Percentiles rank a stretch among this genome's conserved stretches.
Evolutionary conservation across 2,329 filamentous ascomycete species (phyloP).

Genomic region (Exophiala sp.): DNA sequence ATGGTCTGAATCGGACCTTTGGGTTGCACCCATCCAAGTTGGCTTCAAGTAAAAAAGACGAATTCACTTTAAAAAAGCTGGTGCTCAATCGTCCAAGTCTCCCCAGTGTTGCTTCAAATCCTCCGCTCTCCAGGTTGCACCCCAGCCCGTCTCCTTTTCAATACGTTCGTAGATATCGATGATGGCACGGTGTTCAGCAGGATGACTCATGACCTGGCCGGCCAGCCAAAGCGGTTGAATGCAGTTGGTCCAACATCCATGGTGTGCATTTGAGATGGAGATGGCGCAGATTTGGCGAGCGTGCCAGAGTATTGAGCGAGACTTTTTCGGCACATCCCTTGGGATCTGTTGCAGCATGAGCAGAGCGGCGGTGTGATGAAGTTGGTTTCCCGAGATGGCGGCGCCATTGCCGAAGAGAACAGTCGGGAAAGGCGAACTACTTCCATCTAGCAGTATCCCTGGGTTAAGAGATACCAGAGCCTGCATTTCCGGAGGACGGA

Average conservation of each 20-base stretch:
- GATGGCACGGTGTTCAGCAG: conserved; percentile 37
- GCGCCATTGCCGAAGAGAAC: conserved; percentile 51
- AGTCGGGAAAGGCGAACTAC: conserved; percentile 45
- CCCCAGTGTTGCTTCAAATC: conserved; percentile 51
- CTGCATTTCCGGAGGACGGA: conserved; percentile 44
- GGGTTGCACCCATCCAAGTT: too few species aligned
- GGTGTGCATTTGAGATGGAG: conserved; percentile 50
- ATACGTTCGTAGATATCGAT: conserved; percentile 44
- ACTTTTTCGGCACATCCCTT: conserved; percentile 25
- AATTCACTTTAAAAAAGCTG: too few species aligned
- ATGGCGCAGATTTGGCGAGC: conserved; percentile 53
- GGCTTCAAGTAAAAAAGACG: too few species aligned
- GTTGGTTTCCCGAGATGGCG: conserved; percentile 53
- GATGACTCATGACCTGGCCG: conserved; percentile 49
- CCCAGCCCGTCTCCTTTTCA: conserved; percentile 50
- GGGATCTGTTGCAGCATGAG: conserved; percentile 46
- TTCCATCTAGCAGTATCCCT: conserved; percentile 23
- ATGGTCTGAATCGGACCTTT: too few species aligned
- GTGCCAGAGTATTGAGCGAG: conserved; percentile 48
- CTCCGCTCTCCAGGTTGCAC: conserved; percentile 49
- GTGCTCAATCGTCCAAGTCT: conserved; percentile 28
- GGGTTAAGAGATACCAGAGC: conserved; percentile 35
- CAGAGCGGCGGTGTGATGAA: conserved; percentile 52
- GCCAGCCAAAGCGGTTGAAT: conserved; percentile 55
- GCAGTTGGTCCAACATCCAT: conserved; percentile 52